Percentiles rank a stretch among this genome's conserved stretches.
Evolutionary conservation across 495 filamentous ascomycete species (phyloP).

Genomic region (Penicillium cosmopolitanum): DNA sequence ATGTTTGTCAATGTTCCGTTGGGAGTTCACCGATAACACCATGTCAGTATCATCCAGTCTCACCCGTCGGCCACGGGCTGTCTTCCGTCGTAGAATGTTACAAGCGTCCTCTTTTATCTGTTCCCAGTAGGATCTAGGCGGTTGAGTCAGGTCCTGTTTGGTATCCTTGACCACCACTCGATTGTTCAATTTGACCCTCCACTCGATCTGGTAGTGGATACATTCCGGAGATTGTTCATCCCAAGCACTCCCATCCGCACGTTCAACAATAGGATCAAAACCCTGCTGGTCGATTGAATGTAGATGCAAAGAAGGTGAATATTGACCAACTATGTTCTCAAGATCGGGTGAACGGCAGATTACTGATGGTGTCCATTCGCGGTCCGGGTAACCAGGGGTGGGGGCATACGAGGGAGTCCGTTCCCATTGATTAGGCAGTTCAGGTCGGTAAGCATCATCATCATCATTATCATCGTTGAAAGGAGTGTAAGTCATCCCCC

Average conservation of each 20-base stretch:
- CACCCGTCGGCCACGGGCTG: slow-evolving; percentile 14
- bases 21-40: no score
- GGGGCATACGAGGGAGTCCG: slow-evolving; percentile 27
- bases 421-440: slow-evolving; percentile 17
- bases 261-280: not conserved
- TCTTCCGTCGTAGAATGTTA: slow-evolving; percentile 19
- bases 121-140: slow-evolving; percentile 26
- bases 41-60: no score
- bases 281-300: slow-evolving; percentile 10
- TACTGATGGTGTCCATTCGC: slow-evolving; percentile 22
- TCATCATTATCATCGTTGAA: slow-evolving; percentile 19
- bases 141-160: slow-evolving; percentile 28
- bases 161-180: slow-evolving; percentile 34
- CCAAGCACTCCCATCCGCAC: slow-evolving; percentile 29
- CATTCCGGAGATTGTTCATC: slow-evolving; percentile 35
- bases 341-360: slow-evolving; percentile 9
- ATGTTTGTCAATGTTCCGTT: no score
- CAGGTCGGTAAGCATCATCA: slow-evolving; percentile 7
- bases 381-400: slow-evolving; percentile 6
- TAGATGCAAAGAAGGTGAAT: not conserved
- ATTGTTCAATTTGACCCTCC: slow-evolving; percentile 40
- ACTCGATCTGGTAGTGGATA: slow-evolving; percentile 44
- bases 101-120: slow-evolving; percentile 18
- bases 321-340: not conserved
- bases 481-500: slow-evolving; percentile 8